Conservation (phyloP, 1,284 basidiomycete species). For the Veloboletus limbatus region DNA sequence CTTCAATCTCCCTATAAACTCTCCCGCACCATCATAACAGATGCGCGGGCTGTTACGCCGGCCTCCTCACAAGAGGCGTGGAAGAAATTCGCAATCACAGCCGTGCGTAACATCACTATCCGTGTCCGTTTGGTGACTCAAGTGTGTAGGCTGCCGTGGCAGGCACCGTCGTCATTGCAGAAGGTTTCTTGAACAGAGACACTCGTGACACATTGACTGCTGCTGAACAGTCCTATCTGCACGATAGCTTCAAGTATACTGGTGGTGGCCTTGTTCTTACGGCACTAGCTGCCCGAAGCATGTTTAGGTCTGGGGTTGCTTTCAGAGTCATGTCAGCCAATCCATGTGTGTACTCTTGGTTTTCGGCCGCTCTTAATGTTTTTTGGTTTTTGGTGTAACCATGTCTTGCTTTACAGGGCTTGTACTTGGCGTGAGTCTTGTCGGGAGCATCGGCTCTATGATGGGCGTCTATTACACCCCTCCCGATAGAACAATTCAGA, state of each 20-base stretch:
- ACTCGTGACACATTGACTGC: slow-evolving; percentile 64
- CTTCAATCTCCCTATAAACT: slow-evolving; percentile 19
- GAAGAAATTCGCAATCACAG: slow-evolving; percentile 50
- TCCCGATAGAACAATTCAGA: slow-evolving; percentile 68
- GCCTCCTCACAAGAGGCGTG: slow-evolving; percentile 43
- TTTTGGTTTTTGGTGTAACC: slow-evolving; percentile 4
- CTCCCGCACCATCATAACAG: slow-evolving; percentile 43
- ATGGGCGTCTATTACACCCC: slow-evolving; percentile 74
- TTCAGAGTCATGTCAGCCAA: slow-evolving; percentile 83
- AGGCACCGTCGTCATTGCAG: slow-evolving; percentile 60
- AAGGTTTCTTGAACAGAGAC: slow-evolving; percentile 73
- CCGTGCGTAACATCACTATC: slow-evolving; percentile 35
- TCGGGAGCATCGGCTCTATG: slow-evolving; percentile 75
- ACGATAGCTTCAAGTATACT: slow-evolving; percentile 84
- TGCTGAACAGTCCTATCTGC: slow-evolving; percentile 68
- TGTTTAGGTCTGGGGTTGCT: slow-evolving; percentile 76
- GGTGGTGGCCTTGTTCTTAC: slow-evolving; percentile 78
- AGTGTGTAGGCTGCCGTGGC: slow-evolving; percentile 59
- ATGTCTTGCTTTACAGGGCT: slow-evolving; percentile 54
- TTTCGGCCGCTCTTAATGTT: neutral
- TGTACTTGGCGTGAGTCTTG: slow-evolving; percentile 81
- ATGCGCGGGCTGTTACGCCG: slow-evolving; percentile 39
- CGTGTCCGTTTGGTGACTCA: neutral
- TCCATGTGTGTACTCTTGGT: slow-evolving; percentile 56
- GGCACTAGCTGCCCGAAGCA: slow-evolving; percentile 70